These are phyloP conservation scores for Zoysia japonica DNA, from an alignment of 176 grass and related monocot genomes.

Conservation along the genomic window DNA sequence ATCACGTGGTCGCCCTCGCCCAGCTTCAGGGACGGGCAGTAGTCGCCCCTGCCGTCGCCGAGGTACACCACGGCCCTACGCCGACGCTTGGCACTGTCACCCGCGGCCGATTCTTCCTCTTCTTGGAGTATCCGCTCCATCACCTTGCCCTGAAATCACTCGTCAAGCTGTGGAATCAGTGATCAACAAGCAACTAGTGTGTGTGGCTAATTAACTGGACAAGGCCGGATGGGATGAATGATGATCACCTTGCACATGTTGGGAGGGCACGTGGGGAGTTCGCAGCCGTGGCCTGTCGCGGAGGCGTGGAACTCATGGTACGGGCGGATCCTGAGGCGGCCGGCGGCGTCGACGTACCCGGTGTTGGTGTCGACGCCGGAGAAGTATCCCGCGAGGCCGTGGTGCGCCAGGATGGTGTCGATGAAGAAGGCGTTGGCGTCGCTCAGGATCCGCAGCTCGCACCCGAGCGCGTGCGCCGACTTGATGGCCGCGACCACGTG, in stretches of 20 bases:
- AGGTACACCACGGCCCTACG: constrained; percentile 59
- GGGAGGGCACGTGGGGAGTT: constrained; percentile 69
- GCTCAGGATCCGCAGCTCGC: constrained; percentile 76
- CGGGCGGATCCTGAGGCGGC: constrained; percentile 63
- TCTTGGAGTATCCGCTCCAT: constrained; percentile 58
- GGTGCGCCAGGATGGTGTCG: constrained; percentile 64
- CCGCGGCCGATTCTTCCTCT: constrained; percentile 18
- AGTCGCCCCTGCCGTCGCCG: constrained; percentile 84
- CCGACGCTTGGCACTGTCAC: not conserved
- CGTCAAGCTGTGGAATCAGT: not conserved
- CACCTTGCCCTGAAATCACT: constrained; percentile 49
- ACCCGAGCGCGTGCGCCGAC: constrained; percentile 59
- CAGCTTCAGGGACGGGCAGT: constrained; percentile 72
- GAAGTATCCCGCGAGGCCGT: constrained; percentile 70
- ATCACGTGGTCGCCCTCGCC: constrained; percentile 59
- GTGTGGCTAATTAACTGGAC: not conserved
- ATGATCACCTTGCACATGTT: constrained; percentile 92
- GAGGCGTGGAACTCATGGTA: constrained; percentile 50
- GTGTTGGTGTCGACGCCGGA: constrained; percentile 73
- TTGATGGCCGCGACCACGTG: constrained; percentile 54
- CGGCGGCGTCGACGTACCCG: constrained; percentile 55
- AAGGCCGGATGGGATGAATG: not conserved
- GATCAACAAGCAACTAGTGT: too few species aligned
- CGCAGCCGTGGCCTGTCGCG: constrained; percentile 51
- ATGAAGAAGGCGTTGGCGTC: constrained; percentile 93